Conservation (phyloP, 2,329 filamentous ascomycete species). For the Emericellopsis atlantica region DNA sequence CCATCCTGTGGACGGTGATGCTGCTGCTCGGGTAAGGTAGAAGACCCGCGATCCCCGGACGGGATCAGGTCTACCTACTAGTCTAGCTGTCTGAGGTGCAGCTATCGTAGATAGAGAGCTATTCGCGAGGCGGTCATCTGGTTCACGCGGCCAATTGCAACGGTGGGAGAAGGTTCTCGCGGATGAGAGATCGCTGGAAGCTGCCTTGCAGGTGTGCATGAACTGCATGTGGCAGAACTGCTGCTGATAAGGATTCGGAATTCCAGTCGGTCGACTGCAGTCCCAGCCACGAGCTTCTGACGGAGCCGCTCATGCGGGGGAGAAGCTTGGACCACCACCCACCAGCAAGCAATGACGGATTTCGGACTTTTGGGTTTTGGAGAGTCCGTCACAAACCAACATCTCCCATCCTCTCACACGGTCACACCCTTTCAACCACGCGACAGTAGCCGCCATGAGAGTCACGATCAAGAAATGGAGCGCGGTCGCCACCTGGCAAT, state of each 20-base stretch:
- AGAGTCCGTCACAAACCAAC: not conserved
- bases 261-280: not conserved
- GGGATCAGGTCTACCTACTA: not conserved
- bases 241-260: not conserved
- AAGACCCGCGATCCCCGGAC: not conserved
- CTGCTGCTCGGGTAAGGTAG: not conserved
- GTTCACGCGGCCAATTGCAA: too few species aligned
- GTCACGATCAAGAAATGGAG: conserved; percentile 91
- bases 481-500: conserved; percentile 90
- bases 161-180: too few species aligned
- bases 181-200: too few species aligned
- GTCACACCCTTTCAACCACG: conserved; percentile 1
- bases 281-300: not conserved
- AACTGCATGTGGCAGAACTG: too few species aligned
- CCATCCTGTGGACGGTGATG: conserved; percentile 19
- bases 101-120: too few species aligned
- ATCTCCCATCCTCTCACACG: not conserved
- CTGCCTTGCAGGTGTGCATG: too few species aligned
- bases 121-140: too few species aligned
- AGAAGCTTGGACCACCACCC: not conserved
- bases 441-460: conserved; percentile 56
- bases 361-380: too few species aligned
- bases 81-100: not conserved
- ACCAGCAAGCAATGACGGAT: too few species aligned
- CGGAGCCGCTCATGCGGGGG: not conserved